A percentile compares a stretch with the other conserved stretches of the same genome.
These are phyloP conservation scores for Torulaspora microellipsoides DNA, from an alignment of 805 yeast genomes.

Conservation along the genomic window DNA sequence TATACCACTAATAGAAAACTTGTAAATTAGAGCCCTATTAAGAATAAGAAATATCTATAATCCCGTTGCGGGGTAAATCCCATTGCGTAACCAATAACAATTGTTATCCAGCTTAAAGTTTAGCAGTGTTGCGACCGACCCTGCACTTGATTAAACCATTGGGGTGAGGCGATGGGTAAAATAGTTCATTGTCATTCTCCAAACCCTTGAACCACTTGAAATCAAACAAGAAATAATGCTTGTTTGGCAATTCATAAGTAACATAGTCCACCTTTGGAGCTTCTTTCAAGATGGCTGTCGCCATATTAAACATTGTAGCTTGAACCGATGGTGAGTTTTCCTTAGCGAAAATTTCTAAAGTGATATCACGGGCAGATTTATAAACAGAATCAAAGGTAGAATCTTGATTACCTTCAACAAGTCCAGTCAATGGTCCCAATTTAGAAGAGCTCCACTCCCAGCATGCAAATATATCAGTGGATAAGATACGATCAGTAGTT, in stretches of 20 bases:
- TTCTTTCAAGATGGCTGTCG: conserved; percentile 57
- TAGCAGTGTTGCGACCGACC: conserved; percentile 68
- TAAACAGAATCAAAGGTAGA: conserved; percentile 65
- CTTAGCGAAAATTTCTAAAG: conserved; percentile 72
- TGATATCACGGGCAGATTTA: conserved; percentile 57
- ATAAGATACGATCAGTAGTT: conserved; percentile 76
- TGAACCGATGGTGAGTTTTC: conserved; percentile 94
- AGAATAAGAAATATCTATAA: not conserved
- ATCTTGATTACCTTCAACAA: conserved; percentile 48
- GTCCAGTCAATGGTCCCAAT: conserved; percentile 46
- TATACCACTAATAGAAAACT: not conserved
- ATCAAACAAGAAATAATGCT: conserved; percentile 81
- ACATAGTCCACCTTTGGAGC: conserved; percentile 60
- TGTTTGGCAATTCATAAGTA: conserved; percentile 78
- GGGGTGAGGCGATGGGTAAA: conserved; percentile 89
- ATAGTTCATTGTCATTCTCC: conserved; percentile 73
- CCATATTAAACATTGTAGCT: conserved; percentile 95
- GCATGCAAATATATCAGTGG: conserved; percentile 74
- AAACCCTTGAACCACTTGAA: conserved; percentile 78
- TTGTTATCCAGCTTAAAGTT: conserved; percentile 35
- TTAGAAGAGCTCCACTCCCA: conserved; percentile 61
- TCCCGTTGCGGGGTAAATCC: not conserved
- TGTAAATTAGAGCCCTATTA: not conserved
- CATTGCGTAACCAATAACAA: too few species aligned
- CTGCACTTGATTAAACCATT: conserved; percentile 87